Evolutionary conservation across 208 protist genomes (phyloP).

Genomic region (Leishmania major): DNA sequence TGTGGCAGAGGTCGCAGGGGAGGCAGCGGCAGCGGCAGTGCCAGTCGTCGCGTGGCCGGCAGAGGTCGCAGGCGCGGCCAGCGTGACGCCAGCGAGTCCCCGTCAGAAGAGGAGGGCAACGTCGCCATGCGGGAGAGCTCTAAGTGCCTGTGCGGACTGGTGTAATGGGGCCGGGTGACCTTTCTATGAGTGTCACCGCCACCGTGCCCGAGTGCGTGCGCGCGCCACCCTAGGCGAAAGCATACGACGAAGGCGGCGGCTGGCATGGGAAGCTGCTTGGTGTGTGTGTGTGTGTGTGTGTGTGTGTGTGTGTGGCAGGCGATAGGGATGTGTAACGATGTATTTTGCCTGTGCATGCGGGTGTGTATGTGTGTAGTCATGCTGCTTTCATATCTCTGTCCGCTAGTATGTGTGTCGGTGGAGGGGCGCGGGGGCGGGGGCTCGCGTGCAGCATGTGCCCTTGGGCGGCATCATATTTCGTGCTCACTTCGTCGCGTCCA

Average conservation of each 20-base stretch:
- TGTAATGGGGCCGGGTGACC: background rate
- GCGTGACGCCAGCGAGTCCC: constrained; percentile 16
- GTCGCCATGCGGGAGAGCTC: constrained; percentile 43
- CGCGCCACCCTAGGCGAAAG: background rate
- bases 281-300: background rate
- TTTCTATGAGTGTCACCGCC: background rate
- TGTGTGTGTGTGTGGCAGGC: background rate
- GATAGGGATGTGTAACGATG: too few species aligned
- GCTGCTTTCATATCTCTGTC: background rate
- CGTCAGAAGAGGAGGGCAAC: constrained; percentile 27
- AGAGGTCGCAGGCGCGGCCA: background rate
- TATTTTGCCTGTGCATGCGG: too few species aligned
- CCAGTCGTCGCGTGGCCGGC: background rate
- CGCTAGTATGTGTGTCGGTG: background rate
- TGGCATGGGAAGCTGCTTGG: background rate
- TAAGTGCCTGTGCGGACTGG: constrained; percentile 38
- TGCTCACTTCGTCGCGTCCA: too few species aligned
- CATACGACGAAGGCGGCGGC: background rate
- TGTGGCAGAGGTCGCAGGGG: background rate
- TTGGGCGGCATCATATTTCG: too few species aligned
- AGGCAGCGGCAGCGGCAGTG: background rate
- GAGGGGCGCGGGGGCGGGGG: background rate
- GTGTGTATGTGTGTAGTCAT: background rate
- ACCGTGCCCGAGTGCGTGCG: background rate
- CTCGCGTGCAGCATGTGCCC: too few species aligned